These are phyloP conservation scores for Venturia carpophila DNA, from an alignment of 2,329 filamentous ascomycete species.

Conservation along the genomic window DNA sequence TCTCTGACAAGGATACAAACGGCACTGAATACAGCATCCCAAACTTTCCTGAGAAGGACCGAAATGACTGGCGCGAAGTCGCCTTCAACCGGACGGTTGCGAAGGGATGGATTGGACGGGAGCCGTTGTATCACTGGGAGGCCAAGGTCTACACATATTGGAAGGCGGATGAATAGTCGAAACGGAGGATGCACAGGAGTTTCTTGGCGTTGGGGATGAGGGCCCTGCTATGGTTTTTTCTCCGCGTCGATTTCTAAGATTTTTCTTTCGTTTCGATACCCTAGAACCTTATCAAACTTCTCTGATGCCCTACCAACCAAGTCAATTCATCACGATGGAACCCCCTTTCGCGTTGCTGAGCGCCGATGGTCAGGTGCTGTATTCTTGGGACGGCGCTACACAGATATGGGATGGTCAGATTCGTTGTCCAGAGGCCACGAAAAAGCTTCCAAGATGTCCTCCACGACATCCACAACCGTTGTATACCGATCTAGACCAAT, in stretches of 20 bases:
- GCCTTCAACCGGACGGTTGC: not conserved
- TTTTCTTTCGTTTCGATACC: not conserved
- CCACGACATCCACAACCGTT: no score
- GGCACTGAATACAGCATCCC: not conserved
- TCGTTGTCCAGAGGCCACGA: no score
- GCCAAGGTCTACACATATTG: constrained; percentile 1
- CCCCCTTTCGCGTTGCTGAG: no score
- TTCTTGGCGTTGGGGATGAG: not conserved
- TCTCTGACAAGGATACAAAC: not conserved
- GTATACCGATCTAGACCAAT: no score
- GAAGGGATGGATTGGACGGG: not conserved
- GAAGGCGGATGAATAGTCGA: not conserved
- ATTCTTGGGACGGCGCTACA: no score
- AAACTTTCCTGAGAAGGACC: not conserved
- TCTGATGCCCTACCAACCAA: not conserved
- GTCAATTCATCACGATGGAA: no score
- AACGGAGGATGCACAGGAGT: not conserved
- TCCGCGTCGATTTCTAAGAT: not conserved
- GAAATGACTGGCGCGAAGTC: not conserved
- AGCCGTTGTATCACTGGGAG: constrained; percentile 4
- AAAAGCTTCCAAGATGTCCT: no score
- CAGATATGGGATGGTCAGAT: no score
- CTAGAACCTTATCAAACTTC: not conserved
- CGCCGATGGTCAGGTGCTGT: no score
- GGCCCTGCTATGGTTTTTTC: not conserved